Percentiles rank a stretch among this genome's conserved stretches.
Conservation (phyloP, 768 basidiomycete species). For the Imleria badia region DNA sequence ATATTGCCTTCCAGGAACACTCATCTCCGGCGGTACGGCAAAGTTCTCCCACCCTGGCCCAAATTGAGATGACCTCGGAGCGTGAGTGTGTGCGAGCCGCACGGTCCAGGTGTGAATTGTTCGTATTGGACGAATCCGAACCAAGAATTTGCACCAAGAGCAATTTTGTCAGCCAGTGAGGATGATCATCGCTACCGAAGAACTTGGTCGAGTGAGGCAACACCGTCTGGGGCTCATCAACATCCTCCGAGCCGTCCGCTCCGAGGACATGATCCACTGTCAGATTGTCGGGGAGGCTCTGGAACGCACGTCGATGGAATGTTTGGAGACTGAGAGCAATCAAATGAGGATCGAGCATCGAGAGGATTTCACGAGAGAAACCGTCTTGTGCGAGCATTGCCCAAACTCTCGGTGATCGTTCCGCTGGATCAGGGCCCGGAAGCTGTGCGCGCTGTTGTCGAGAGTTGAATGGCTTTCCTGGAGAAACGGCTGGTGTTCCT, state of each 20-base stretch:
- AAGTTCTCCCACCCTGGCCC: slow-evolving; percentile 72
- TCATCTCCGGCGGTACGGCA: slow-evolving; percentile 75
- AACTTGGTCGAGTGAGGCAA: slow-evolving; percentile 36
- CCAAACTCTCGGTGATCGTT: slow-evolving; percentile 44
- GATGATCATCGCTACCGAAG: slow-evolving; percentile 67
- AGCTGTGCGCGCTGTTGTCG: slow-evolving; percentile 26
- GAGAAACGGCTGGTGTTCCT: slow-evolving; percentile 21
- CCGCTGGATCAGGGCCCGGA: slow-evolving; percentile 20
- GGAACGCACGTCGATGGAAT: slow-evolving; percentile 57
- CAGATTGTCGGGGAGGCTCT: slow-evolving; percentile 52
- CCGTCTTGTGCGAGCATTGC: slow-evolving; percentile 59
- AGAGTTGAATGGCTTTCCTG: slow-evolving; percentile 24
- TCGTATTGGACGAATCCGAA: slow-evolving; percentile 46
- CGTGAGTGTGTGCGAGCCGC: slow-evolving; percentile 67
- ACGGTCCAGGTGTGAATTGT: slow-evolving; percentile 29
- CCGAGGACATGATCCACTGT: slow-evolving; percentile 45
- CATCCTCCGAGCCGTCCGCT: slow-evolving; percentile 22
- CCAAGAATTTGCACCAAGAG: slow-evolving; percentile 70
- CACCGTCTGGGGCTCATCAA: neutral
- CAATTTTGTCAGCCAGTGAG: slow-evolving; percentile 81
- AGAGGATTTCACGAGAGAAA: slow-evolving; percentile 64
- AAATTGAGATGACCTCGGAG: slow-evolving; percentile 68
- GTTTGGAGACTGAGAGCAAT: slow-evolving; percentile 62
- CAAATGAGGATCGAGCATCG: slow-evolving; percentile 58
- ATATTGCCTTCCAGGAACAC: slow-evolving; percentile 75